Base-by-base conservation (phyloP, 805 yeast species). In the Kluyveromyces aestuarii region DNA sequence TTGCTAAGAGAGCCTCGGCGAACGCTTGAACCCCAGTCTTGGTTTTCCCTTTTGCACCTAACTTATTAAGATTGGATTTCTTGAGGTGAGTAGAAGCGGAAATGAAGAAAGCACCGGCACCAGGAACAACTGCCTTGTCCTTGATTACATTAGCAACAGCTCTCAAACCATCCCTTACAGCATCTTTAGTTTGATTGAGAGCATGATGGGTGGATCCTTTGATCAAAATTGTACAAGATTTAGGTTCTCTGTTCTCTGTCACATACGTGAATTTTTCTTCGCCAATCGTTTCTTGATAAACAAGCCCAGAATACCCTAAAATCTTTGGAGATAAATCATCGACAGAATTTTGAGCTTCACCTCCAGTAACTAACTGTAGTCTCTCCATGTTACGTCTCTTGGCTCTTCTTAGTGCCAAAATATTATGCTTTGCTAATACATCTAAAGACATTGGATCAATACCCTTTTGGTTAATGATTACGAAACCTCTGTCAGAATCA, bases 321-420 rank as follows among this genome's bases (percentile, higher is more conserved):
- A 87, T 74, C 1, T 74, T 77, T 4, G 95, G 88, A 6, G 83
- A 61, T 60, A 93, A 75, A 65, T 91, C 98, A 62, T 93, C 99
- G 42, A 90, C 97, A 13, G 96, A 84, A 70, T 93, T 93, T 71
- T 91, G 97, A 8, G 98, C 98, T 64, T 85, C 93, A 59, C 99
- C 99, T 30, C 97, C 99, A 54, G 96, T 87, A 47, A 89, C 88
- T 52, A 93, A 76, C 71, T 93, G 99, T 64, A 93, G 76, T 66
- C 99, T 82, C 73, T 93, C 99, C 99, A 93, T 91, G 70, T 93
- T 93, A 73, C 99, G 84, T 74, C 99, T 82, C 75, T 93, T 93
- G 41, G 99, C 99, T 64, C 99, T 82, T 74, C 99, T 83, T 60
- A 93, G 76, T 1, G 99, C 99, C 58, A 93, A 74, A 56, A 93